phyloP scores from a whole-genome alignment of 768 basidiomycete genomes.

The Lactarius sp. region DNA sequence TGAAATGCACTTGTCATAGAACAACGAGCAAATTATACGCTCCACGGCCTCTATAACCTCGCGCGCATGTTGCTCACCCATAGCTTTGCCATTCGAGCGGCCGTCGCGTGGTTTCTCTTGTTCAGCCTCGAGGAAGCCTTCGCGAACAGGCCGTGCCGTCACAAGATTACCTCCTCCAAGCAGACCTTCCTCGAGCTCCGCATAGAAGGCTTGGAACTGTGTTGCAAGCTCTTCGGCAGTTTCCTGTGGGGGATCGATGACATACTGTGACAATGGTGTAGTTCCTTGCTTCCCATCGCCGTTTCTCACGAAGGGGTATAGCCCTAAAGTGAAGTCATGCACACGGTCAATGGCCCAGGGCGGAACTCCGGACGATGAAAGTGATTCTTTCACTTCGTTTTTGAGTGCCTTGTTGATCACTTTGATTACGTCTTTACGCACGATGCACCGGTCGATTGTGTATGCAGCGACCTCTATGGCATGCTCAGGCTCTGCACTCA shows the following conservation, averaged over 20 bases:
- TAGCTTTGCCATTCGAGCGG: conserved; percentile 29
- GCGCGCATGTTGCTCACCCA: conserved; percentile 38
- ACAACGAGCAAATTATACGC: conserved; percentile 57
- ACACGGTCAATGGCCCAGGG: conserved; percentile 61
- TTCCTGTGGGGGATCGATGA: conserved; percentile 43
- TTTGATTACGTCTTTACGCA: conserved; percentile 49
- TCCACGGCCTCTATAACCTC: conserved; percentile 73
- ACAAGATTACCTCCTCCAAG: conserved; percentile 38
- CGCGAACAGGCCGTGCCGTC: conserved; percentile 27
- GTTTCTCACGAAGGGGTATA: conserved; percentile 52
- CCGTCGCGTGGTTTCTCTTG: conserved; percentile 20
- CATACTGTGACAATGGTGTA: conserved; percentile 29
- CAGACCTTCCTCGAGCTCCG: conserved; percentile 59
- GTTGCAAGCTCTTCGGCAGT: conserved; percentile 47
- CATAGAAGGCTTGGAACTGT: conserved; percentile 71
- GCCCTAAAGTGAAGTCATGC: conserved; percentile 46
- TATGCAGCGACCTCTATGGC: conserved; percentile 56
- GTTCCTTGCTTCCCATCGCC: conserved; percentile 10
- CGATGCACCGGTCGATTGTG: conserved; percentile 50
- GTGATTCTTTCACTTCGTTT: conserved; percentile 47
- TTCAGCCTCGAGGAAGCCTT: conserved; percentile 25
- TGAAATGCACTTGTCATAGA: conserved; percentile 73
- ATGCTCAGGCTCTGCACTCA: conserved; percentile 31
- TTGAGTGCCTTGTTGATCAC: conserved; percentile 50
- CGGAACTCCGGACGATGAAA: conserved; percentile 40